Percentiles rank a stretch among this genome's conserved stretches.
Conservation (phyloP, 345 rosid genomes). For the Nephelium lappaceum region DNA sequence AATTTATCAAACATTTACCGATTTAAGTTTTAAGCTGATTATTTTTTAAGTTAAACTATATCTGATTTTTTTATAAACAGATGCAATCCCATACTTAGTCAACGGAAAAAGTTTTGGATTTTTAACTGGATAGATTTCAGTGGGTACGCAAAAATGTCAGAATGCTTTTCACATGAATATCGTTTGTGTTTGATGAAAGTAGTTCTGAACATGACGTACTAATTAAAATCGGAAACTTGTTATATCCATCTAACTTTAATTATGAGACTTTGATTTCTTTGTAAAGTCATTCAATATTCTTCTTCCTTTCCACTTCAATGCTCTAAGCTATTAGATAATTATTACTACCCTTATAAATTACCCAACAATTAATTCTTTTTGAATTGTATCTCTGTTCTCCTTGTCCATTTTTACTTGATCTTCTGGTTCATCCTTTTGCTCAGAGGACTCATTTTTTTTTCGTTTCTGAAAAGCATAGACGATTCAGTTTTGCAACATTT, state of each 20-base stretch:
- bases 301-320: not conserved
- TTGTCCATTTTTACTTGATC: not conserved
- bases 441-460: too few relatives aligned
- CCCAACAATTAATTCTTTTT: not conserved
- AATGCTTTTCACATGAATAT: not conserved
- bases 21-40: too few relatives aligned
- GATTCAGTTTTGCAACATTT: not conserved
- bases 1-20: too few relatives aligned
- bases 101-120: too few relatives aligned
- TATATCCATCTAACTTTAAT: too few relatives aligned
- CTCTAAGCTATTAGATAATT: not conserved
- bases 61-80: too few relatives aligned
- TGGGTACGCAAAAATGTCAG: not conserved
- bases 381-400: not conserved
- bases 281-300: not conserved
- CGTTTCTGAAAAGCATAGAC: not conserved
- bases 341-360: not conserved
- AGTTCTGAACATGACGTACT: not conserved
- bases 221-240: too few relatives aligned
- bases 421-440: too few relatives aligned
- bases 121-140: not conserved
- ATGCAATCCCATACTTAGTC: too few relatives aligned
- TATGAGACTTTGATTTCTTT: too few relatives aligned
- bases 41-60: too few relatives aligned
- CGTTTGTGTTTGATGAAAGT: not conserved